Conservation (phyloP, 2,329 filamentous ascomycete genomes). For the Claviceps digitariae region DNA sequence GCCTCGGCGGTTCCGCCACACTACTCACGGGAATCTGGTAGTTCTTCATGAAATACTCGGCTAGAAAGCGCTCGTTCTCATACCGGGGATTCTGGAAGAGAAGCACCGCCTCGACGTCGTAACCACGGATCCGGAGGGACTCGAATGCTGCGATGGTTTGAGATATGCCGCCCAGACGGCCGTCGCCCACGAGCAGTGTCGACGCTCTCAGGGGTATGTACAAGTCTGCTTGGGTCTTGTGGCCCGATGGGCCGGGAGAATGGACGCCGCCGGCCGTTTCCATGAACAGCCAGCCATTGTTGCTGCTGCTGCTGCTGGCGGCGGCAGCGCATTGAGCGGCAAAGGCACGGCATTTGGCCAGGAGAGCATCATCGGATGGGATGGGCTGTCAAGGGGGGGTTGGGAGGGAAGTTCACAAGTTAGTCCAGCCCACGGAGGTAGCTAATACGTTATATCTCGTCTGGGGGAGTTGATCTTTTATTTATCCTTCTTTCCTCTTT, state of each 20-base stretch:
- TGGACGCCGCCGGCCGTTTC: constrained; percentile 77
- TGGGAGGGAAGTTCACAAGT: not conserved
- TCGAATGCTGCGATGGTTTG: constrained; percentile 71
- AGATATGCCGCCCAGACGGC: constrained; percentile 65
- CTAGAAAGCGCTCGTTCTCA: constrained; percentile 54
- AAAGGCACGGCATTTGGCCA: constrained; percentile 25
- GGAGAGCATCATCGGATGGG: constrained; percentile 35
- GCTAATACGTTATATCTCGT: not conserved
- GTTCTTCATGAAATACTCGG: constrained; percentile 49
- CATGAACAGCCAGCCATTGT: constrained; percentile 52
- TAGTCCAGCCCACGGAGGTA: not conserved
- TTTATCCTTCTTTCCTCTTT: not conserved
- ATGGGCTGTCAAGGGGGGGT: constrained; percentile 24
- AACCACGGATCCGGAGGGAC: constrained; percentile 62
- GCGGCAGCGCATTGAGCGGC: constrained; percentile 28
- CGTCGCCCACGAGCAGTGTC: constrained; percentile 60
- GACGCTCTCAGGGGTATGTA: constrained; percentile 64
- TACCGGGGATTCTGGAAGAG: constrained; percentile 55
- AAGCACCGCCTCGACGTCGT: constrained; percentile 58
- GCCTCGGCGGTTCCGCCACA: constrained; percentile 45
- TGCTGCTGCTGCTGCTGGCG: constrained; percentile 24
- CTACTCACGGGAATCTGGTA: constrained; percentile 43
- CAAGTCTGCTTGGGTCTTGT: constrained; percentile 59
- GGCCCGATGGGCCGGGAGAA: constrained; percentile 61
- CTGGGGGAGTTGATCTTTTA: not conserved